phyloP scores from a whole-genome alignment of 768 basidiomycete species.

The Tylopilus cervinicoccineus region DNA sequence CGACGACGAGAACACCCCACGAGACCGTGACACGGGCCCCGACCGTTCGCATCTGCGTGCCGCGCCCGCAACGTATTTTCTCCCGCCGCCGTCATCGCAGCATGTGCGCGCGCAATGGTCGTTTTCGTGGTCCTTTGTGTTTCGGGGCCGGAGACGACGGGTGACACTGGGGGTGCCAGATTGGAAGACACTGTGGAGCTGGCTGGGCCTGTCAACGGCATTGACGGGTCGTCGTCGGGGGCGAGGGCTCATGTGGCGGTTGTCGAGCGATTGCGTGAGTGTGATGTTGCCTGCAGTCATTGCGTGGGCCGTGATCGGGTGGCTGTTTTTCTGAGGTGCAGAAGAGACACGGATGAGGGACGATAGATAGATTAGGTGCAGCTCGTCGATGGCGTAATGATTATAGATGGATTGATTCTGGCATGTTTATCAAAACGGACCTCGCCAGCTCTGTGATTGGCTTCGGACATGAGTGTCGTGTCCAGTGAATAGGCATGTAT shows the following conservation, averaged over 20 bases:
- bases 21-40: neutral
- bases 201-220: neutral
- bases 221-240: conserved; percentile 14
- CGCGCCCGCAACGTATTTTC: conserved; percentile 30
- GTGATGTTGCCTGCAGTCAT: conserved; percentile 27
- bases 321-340: conserved; percentile 26
- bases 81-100: conserved; percentile 34
- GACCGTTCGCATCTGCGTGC: neutral
- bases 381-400: conserved; percentile 5
- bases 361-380: neutral
- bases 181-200: conserved; percentile 21
- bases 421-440: no score
- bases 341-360: neutral
- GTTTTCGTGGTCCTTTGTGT: conserved; percentile 51
- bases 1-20: conserved; percentile 5
- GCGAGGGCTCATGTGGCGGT: conserved; percentile 33
- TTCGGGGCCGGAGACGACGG: conserved; percentile 53
- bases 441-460: no score
- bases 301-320: conserved; percentile 24
- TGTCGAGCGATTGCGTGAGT: conserved; percentile 36
- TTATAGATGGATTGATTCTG: neutral
- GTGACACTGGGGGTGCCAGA: conserved; percentile 44
- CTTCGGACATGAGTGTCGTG: no score
- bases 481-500: no score
- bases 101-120: conserved; percentile 22